phyloP scores from a whole-genome alignment of 1,139 yeast genomes.

The Diutina rugosa region DNA sequence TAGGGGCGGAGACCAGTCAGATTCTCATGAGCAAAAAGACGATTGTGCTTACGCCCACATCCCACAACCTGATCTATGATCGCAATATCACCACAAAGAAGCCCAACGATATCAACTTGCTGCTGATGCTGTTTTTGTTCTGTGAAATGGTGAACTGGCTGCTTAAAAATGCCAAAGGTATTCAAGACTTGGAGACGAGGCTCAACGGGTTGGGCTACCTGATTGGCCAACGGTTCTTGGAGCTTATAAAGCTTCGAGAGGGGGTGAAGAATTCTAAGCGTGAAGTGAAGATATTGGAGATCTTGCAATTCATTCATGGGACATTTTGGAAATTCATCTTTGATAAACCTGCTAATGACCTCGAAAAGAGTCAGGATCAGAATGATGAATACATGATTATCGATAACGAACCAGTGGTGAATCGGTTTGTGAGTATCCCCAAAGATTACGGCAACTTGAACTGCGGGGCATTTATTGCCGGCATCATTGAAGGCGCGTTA shows the following conservation, averaged over 20 bases:
- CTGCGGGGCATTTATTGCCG: slow-evolving; percentile 82
- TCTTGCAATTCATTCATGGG: slow-evolving; percentile 74
- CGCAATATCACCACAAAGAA: slow-evolving; percentile 48
- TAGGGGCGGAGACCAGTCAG: slow-evolving; percentile 22
- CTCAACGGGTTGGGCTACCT: slow-evolving; percentile 68
- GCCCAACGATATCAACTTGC: slow-evolving; percentile 51
- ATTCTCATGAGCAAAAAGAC: slow-evolving; percentile 22
- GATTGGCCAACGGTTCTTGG: slow-evolving; percentile 36
- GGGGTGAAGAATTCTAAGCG: slow-evolving; percentile 58
- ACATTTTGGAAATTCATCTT: slow-evolving; percentile 74
- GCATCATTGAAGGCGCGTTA: slow-evolving; percentile 80
- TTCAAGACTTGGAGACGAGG: slow-evolving; percentile 65
- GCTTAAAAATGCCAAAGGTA: slow-evolving; percentile 51
- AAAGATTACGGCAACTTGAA: slow-evolving; percentile 68
- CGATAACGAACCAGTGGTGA: slow-evolving; percentile 67
- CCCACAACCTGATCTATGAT: slow-evolving; percentile 43
- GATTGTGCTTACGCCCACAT: slow-evolving; percentile 18
- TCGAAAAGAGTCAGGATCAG: slow-evolving; percentile 78
- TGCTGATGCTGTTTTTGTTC: slow-evolving; percentile 59
- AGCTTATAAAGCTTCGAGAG: slow-evolving; percentile 30
- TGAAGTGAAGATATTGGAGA: slow-evolving; percentile 61
- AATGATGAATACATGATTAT: slow-evolving; percentile 77
- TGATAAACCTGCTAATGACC: slow-evolving; percentile 73
- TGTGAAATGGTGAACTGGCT: slow-evolving; percentile 62
- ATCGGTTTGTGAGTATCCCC: slow-evolving; percentile 71